These are phyloP conservation scores for Fusarium ramigenum DNA, from an alignment of 2,329 filamentous ascomycete genomes.

Conservation along the genomic window DNA sequence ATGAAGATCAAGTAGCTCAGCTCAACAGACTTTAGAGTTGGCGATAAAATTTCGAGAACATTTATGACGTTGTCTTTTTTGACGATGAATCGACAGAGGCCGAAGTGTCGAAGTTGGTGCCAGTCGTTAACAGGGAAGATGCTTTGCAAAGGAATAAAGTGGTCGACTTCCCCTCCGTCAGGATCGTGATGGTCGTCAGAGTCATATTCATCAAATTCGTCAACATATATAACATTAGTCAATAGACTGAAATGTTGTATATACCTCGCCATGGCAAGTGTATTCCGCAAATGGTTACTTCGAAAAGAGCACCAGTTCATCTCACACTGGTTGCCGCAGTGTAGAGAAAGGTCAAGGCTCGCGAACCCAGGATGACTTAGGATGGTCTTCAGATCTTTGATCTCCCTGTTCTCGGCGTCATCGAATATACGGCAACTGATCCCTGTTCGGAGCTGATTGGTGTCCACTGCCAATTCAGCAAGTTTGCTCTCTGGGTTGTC, in stretches of 20 bases:
- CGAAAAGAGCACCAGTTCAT: conserved; percentile 1
- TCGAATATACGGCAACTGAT: conserved; percentile 38
- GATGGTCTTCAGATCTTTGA: not conserved
- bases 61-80: not conserved
- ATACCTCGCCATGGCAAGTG: not conserved
- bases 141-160: not conserved
- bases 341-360: conserved; percentile 10
- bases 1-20: not conserved
- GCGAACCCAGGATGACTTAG: conserved; percentile 18
- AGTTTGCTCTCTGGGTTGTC: conserved; percentile 25
- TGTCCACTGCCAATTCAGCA: conserved; percentile 49
- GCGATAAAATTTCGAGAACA: not conserved
- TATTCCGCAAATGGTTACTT: not conserved
- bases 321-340: not conserved
- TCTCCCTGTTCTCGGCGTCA: not conserved
- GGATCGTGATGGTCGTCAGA: not conserved
- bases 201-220: not conserved
- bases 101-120: conserved; percentile 8
- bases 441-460: conserved; percentile 43
- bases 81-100: not conserved
- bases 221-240: not conserved
- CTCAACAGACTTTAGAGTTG: not conserved
- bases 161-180: not conserved
- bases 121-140: not conserved
- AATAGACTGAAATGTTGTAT: not conserved